Conservation (phyloP, 83 land plant species). For the Diphasiastrum complanatum region DNA sequence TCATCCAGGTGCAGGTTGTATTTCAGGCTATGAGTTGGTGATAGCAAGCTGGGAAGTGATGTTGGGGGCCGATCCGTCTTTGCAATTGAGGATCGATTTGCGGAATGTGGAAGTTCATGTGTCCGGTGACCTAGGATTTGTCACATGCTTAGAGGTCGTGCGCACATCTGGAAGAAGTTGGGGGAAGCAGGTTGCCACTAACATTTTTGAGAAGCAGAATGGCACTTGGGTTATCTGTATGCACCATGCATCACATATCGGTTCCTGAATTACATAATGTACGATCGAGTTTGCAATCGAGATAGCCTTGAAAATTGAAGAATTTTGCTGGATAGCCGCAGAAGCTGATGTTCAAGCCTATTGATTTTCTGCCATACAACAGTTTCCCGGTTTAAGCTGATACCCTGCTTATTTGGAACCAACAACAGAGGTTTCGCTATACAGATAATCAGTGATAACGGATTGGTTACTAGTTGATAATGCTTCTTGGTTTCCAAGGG, state of each 20-base stretch:
- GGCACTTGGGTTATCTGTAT: conserved; percentile 71
- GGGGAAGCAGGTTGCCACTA: conserved; percentile 63
- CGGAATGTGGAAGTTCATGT: conserved; percentile 62
- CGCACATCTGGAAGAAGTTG: conserved; percentile 69
- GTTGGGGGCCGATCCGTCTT: conserved; percentile 47
- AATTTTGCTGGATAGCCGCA: too few species aligned
- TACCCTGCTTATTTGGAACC: too few species aligned
- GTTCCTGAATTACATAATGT: conserved; percentile 33
- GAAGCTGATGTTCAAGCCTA: too few species aligned
- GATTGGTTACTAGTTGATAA: too few species aligned
- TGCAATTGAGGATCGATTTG: conserved; percentile 60
- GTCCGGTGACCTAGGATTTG: conserved; percentile 59
- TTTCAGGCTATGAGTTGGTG: conserved; percentile 70
- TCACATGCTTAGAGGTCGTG: conserved; percentile 71
- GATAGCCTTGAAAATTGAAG: too few species aligned
- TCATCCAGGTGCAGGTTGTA: conserved; percentile 78
- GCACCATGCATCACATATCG: conserved; percentile 81
- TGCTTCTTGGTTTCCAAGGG: too few species aligned
- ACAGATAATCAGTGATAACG: too few species aligned
- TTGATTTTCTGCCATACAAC: too few species aligned
- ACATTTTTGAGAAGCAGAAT: conserved; percentile 74
- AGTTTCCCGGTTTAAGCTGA: too few species aligned
- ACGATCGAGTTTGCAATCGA: too few species aligned
- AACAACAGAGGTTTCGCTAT: too few species aligned
- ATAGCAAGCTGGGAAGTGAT: conserved; percentile 79